Evolutionary conservation across 352 stramenopile species (phyloP).

Genomic region (Globisporangium middletonii): DNA sequence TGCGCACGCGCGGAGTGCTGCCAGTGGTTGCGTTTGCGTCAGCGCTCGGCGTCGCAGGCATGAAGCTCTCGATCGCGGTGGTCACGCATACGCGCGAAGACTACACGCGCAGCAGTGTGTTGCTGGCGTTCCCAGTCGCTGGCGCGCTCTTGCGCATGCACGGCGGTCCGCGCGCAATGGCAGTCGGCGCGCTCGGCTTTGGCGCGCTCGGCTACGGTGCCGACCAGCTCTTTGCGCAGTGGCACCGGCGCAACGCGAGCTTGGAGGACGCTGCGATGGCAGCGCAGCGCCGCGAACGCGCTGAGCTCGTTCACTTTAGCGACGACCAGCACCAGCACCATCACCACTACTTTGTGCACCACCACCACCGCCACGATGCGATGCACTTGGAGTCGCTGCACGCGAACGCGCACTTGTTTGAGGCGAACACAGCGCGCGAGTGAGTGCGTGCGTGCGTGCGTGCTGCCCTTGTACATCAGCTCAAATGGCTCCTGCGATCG

Average conservation of each 20-base stretch:
- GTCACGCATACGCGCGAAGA: conserved; percentile 45
- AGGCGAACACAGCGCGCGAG: too few relatives aligned
- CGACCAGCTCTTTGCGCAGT: conserved; percentile 16
- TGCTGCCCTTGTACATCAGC: too few relatives aligned
- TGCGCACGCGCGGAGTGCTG: conserved; percentile 27
- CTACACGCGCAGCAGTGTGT: conserved; percentile 46
- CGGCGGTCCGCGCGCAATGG: conserved; percentile 33
- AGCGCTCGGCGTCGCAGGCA: conserved; percentile 41
- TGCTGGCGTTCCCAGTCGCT: conserved; percentile 46
- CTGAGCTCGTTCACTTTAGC: background rate
- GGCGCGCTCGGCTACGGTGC: conserved; percentile 28
- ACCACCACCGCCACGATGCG: too few relatives aligned
- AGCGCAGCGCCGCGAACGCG: too few relatives aligned
- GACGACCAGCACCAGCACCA: too few relatives aligned
- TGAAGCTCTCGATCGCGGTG: conserved; percentile 44
- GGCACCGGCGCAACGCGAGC: conserved; percentile 1
- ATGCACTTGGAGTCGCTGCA: too few relatives aligned
- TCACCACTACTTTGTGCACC: too few relatives aligned
- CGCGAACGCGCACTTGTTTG: too few relatives aligned
- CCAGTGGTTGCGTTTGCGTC: conserved; percentile 32
- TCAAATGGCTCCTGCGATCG: too few relatives aligned
- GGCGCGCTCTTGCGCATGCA: conserved; percentile 36
- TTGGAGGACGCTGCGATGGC: background rate
- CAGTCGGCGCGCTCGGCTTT: conserved; percentile 28
- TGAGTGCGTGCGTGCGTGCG: too few relatives aligned